These are phyloP conservation scores for Cymbopogon citratus DNA, from an alignment of 176 grass and related monocot genomes.

Conservation along the genomic window DNA sequence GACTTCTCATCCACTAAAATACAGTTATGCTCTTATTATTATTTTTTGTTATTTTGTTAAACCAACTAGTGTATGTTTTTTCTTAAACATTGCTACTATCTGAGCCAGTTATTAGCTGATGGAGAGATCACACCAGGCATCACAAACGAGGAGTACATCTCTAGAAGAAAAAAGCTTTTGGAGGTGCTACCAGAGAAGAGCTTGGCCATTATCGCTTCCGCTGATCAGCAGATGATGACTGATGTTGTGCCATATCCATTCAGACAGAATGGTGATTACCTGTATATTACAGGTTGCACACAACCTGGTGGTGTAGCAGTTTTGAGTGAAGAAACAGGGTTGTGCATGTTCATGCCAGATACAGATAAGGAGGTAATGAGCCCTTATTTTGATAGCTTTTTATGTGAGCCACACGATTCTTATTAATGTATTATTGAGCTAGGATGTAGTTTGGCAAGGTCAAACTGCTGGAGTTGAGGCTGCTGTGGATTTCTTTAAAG, in stretches of 20 bases:
- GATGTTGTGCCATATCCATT: slow-evolving; percentile 87
- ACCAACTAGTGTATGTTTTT: neutral
- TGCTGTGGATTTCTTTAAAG: slow-evolving; percentile 84
- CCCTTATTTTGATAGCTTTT: slow-evolving; percentile 11
- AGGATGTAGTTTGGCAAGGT: slow-evolving; percentile 92
- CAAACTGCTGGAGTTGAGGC: slow-evolving; percentile 79
- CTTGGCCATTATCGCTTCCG: slow-evolving; percentile 79
- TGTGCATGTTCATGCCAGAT: slow-evolving; percentile 96
- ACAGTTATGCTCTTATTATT: neutral
- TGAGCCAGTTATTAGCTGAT: slow-evolving; percentile 62
- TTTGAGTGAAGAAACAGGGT: slow-evolving; percentile 57
- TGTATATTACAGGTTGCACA: slow-evolving; percentile 78
- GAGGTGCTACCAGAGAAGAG: slow-evolving; percentile 70
- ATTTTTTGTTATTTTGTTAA: neutral
- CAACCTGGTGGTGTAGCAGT: slow-evolving; percentile 85
- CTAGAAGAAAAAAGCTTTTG: slow-evolving; percentile 64
- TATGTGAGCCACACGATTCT: slow-evolving; percentile 17
- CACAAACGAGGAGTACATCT: slow-evolving; percentile 57
- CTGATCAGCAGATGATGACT: slow-evolving; percentile 93
- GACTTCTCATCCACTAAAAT: neutral
- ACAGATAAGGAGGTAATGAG: slow-evolving; percentile 57
- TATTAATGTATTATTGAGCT: slow-evolving; percentile 20
- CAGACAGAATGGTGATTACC: slow-evolving; percentile 82
- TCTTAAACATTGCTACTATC: slow-evolving; percentile 17
- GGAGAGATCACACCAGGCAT: slow-evolving; percentile 89